Conservation (phyloP, 1,284 basidiomycete genomes). For the Puccinia brachypodii region DNA sequence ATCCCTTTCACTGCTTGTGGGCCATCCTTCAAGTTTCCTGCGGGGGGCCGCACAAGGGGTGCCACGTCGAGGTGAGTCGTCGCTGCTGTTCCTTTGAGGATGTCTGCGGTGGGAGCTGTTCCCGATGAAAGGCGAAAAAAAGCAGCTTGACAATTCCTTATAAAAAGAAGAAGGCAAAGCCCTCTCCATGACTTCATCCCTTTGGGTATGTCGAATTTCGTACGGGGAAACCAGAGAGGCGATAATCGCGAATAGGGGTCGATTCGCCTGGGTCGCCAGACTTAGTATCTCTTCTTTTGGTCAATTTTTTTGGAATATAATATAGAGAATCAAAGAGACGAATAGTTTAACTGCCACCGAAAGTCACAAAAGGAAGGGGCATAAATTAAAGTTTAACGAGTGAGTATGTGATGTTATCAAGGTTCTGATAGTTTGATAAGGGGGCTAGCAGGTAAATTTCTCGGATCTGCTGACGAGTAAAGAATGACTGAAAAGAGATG, state of each 20-base stretch:
- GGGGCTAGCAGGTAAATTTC: neutral
- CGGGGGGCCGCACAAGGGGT: neutral
- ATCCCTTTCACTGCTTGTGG: neutral
- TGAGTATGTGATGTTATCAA: neutral
- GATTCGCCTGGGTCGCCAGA: neutral
- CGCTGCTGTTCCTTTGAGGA: neutral
- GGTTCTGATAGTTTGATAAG: neutral
- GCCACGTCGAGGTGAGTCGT: neutral
- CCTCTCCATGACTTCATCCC: neutral
- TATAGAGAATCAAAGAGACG: neutral
- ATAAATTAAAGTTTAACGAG: slow-evolving; percentile 7
- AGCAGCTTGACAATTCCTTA: neutral
- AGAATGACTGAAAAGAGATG: neutral
- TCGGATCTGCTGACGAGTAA: neutral
- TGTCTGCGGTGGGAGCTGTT: too few species aligned
- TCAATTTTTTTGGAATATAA: neutral
- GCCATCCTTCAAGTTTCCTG: too few species aligned
- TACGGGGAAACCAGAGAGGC: neutral
- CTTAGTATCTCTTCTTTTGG: neutral
- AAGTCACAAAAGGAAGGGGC: neutral
- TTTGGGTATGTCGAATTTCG: neutral
- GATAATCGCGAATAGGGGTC: neutral
- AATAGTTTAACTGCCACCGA: neutral
- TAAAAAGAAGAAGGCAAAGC: slow-evolving; percentile 1
- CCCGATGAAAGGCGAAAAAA: neutral